Evolutionary conservation across 2,329 filamentous ascomycete species (phyloP), one percentile per base, ranked within the genome.

Genomic region (Claviceps sp.): DNA sequence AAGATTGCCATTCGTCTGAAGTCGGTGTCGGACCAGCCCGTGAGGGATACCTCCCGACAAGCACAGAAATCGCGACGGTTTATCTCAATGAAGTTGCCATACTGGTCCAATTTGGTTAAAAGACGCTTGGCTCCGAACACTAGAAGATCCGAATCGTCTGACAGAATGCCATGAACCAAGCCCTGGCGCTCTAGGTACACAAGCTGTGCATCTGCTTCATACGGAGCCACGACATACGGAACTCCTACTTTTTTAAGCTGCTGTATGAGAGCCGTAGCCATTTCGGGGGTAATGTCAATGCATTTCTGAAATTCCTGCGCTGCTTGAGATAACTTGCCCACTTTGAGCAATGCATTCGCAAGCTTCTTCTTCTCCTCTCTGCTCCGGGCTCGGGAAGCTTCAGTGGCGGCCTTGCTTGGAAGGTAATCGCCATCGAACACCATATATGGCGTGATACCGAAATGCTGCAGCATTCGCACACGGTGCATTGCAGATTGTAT

Each of bases 341-440:
- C 84, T 55, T 83, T 84, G 52, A 95, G 73, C 11, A 96, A 72
- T 62, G 93, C 88, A 54, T 91, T 69, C 1, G 90, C 93, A 2
- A 81, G 66, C 62, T 79, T 80, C 65, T 80, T 89, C 68, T 83
- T 88, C 55, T 91, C 84, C 57, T 89, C 82, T 47, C 93, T 81
- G 56, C 81, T 81, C 57, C 81, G 81, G n/a, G 78, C 78, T 50
- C 93, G 80, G 14, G 87, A 84, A 37, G 79, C 77, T 65, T 98
- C 93, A 1, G 91, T 97, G 30, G 77, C 80, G 16, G 88, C 85
- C 68, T 98, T 98, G 74, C 90, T 95, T 37, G 93, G 93, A 24
- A 98, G 77, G 64, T 86, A 89, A 64, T 96, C 93, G 56, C 93
- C 93, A 69, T 98, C 93, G 65, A 98, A 98, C 39, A 98, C 86